Evolutionary conservation across 345 rosid genomes (phyloP), one percentile per base, ranked within the genome.

Genomic region (Aquilaria malaccensis): DNA sequence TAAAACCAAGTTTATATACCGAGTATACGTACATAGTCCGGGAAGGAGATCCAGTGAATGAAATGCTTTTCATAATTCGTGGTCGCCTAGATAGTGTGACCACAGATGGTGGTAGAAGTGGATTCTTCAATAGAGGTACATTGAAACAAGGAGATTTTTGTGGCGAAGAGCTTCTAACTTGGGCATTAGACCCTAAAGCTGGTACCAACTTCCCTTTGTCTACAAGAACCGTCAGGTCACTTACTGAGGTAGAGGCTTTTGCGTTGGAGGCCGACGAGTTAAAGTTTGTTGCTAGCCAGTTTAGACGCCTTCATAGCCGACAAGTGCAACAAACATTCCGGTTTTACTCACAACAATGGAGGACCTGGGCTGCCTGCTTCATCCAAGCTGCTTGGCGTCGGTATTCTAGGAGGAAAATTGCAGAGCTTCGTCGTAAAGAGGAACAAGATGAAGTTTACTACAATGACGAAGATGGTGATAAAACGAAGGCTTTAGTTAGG

Each of bases 301-400:
- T 91, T 50, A 78, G 96, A 67, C 78, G 97, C 10, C 83, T 91
- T n/a, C 97, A 91, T 59, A 91, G 96, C 32, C 68, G 91, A 60
- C 96, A 86, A 66, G 84, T 91, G 29, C 89, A 88, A 55, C 96
- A 90, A 33, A 90, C 93, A 0, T 90, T 90, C 72, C 81, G 97
- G 7, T 83, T 87, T 79, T 90, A 91, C 72, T 91, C 97, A 1
- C 97, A 91, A 58, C 96, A 91, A 62, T 91, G 97, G 97, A 81
- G 94, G 70, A 91, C 97, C 11, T 91, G 96, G 97, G 97, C 93
- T 53, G 61, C 96, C 48, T 72, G 82, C 76, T 84, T 91, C 51
- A 88, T 88, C 58, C 94, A 91, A 69, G 81, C 96, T 3, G 77
- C 94, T 6, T 91, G 91, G 96, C 72, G 96, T 7, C 73, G 88